A percentile compares a stretch with the other conserved stretches of the same genome.
Evolutionary conservation across 257 asterid species (phyloP).

Genomic region (Capsicum pubescens): DNA sequence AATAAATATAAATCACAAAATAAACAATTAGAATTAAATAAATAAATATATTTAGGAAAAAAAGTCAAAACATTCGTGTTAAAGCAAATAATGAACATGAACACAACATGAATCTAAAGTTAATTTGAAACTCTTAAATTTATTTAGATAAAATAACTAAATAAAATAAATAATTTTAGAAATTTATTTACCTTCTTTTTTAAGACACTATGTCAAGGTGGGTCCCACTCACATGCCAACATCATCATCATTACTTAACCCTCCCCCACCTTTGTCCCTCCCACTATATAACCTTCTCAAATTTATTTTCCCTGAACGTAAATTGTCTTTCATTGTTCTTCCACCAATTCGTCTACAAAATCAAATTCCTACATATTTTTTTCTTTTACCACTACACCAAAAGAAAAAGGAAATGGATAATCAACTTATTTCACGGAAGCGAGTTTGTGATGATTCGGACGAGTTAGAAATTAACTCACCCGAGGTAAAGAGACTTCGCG

Average conservation of each 20-base stretch:
- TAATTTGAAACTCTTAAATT: too few species aligned
- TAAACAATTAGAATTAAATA: too few species aligned
- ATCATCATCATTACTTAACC: conserved; percentile 15
- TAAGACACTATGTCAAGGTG: background rate
- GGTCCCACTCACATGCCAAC: conserved; percentile 1
- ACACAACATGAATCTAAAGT: too few species aligned
- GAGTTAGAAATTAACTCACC: conserved; percentile 47
- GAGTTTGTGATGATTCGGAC: conserved; percentile 42
- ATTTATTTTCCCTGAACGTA: background rate
- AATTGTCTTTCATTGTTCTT: background rate
- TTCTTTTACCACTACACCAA: background rate
- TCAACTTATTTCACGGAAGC: conserved; percentile 35
- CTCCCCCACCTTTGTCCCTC: conserved; percentile 15
- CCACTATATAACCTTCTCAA: conserved; percentile 14
- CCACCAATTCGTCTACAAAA: background rate
- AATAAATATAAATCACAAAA: too few species aligned
- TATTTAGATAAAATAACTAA: too few species aligned
- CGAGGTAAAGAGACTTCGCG: conserved; percentile 64
- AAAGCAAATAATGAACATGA: too few species aligned
- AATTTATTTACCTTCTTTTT: too few species aligned
- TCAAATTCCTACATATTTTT: background rate
- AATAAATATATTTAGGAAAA: too few species aligned
- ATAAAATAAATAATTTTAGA: too few species aligned
- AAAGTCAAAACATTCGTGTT: too few species aligned
- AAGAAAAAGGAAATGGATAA: background rate